Evolutionary conservation across 106 monocot species (phyloP).

Genomic region (Gastrodia elata): DNA sequence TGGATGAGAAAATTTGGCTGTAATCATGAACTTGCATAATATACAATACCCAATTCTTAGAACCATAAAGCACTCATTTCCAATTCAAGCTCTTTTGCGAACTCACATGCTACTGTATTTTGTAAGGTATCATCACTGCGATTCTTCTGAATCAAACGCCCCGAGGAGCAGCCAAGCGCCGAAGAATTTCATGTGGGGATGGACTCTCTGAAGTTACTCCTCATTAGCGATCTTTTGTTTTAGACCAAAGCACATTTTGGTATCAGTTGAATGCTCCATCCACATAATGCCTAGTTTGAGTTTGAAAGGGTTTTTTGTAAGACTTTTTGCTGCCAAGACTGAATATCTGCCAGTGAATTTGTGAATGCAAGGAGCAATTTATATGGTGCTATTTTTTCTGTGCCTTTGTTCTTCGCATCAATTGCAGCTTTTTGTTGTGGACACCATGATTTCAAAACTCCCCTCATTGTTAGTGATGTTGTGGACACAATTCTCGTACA

Average conservation of each 20-base stretch:
- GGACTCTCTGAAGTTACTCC: conserved; percentile 3
- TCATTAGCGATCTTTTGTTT: background rate
- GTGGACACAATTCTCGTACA: too few relatives aligned
- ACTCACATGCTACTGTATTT: background rate
- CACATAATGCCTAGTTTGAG: background rate
- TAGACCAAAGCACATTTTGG: background rate
- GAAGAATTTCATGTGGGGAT: conserved; percentile 3
- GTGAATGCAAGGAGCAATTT: too few relatives aligned
- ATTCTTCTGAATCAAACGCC: background rate
- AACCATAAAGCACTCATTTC: background rate
- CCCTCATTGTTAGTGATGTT: too few relatives aligned
- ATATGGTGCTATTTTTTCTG: too few relatives aligned
- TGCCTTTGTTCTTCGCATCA: too few relatives aligned
- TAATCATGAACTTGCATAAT: too few relatives aligned
- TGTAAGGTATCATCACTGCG: background rate
- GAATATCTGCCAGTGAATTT: too few relatives aligned
- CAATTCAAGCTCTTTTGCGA: background rate
- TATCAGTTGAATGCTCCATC: background rate
- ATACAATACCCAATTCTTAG: background rate
- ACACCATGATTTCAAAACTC: too few relatives aligned
- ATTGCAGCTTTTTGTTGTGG: too few relatives aligned
- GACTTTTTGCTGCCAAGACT: too few relatives aligned
- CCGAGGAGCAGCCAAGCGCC: background rate
- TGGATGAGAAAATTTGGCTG: too few relatives aligned
- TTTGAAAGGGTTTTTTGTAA: too few relatives aligned